These are phyloP conservation scores for Debaryomyces sp. DNA, from an alignment of 1,139 yeast genomes.

Conservation along the genomic window DNA sequence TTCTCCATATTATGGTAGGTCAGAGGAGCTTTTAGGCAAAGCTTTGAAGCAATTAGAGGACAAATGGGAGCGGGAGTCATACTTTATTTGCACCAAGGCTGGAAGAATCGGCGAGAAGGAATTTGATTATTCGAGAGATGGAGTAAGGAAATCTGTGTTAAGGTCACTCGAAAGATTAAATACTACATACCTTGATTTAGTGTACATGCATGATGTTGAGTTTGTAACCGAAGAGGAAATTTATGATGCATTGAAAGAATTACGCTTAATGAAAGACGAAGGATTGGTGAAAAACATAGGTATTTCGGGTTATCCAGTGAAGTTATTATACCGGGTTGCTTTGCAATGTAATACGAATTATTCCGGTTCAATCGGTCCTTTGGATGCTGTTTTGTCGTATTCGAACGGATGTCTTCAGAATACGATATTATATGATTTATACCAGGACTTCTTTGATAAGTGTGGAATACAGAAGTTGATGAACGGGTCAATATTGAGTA, in stretches of 20 bases:
- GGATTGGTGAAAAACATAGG: constrained; percentile 74
- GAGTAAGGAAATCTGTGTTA: constrained; percentile 62
- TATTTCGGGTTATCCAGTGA: constrained; percentile 85
- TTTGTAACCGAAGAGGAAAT: constrained; percentile 62
- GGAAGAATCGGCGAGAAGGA: constrained; percentile 71
- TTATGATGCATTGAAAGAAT: constrained; percentile 62
- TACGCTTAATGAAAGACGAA: constrained; percentile 59
- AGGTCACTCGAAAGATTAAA: constrained; percentile 68
- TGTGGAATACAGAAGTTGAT: constrained; percentile 60
- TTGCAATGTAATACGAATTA: constrained; percentile 26
- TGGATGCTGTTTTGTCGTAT: constrained; percentile 80
- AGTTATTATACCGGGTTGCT: constrained; percentile 58
- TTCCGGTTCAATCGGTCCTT: constrained; percentile 41
- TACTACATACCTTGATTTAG: constrained; percentile 73
- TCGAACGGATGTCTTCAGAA: constrained; percentile 86
- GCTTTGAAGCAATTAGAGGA: constrained; percentile 51
- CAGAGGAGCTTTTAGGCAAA: constrained; percentile 72
- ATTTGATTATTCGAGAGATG: constrained; percentile 70
- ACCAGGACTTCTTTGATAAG: constrained; percentile 50
- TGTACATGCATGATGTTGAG: constrained; percentile 88
- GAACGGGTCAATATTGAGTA: constrained; percentile 85
- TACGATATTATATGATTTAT: constrained; percentile 52
- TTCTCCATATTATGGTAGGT: constrained; percentile 91
- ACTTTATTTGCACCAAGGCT: constrained; percentile 82
- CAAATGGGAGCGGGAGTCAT: constrained; percentile 59